phyloP scores from a whole-genome alignment of 495 filamentous ascomycete species.

The Penicillium coprophilum region DNA sequence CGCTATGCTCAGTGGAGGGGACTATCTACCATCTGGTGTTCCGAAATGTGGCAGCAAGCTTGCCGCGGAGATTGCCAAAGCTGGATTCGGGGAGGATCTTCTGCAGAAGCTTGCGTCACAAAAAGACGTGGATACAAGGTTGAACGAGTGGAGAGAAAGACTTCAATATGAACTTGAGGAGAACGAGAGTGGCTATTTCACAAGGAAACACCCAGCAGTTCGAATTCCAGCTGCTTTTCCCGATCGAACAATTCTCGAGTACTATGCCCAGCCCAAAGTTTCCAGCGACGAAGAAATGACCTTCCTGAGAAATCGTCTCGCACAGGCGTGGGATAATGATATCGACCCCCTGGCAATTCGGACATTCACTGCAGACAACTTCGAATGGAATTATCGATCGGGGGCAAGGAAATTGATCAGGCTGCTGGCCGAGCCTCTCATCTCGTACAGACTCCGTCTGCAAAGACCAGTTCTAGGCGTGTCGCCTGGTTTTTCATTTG shows the following conservation, averaged over 20 bases:
- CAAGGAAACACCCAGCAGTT: slow-evolving; percentile 68
- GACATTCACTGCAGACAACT: slow-evolving; percentile 70
- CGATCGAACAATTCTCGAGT: slow-evolving; percentile 71
- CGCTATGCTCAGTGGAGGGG: slow-evolving; percentile 92
- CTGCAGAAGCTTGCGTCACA: slow-evolving; percentile 56
- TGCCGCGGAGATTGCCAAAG: slow-evolving; percentile 85
- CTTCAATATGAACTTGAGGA: slow-evolving; percentile 73
- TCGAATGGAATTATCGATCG: slow-evolving; percentile 76
- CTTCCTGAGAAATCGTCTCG: slow-evolving; percentile 45
- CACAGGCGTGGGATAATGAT: slow-evolving; percentile 59
- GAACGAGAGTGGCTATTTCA: slow-evolving; percentile 83
- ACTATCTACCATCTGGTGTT: slow-evolving; percentile 89
- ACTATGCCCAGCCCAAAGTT: slow-evolving; percentile 82
- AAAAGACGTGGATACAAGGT: slow-evolving; percentile 42
- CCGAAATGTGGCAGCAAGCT: slow-evolving; percentile 82
- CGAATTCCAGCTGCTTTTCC: slow-evolving; percentile 81
- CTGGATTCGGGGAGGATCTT: slow-evolving; percentile 80
- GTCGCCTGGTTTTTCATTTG: slow-evolving; percentile 24
- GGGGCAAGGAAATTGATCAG: slow-evolving; percentile 85
- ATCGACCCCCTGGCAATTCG: slow-evolving; percentile 70
- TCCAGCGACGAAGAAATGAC: slow-evolving; percentile 62
- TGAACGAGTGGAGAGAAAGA: slow-evolving; percentile 72
- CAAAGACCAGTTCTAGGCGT: slow-evolving; percentile 29
- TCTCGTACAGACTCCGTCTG: slow-evolving; percentile 62
- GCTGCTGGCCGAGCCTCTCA: slow-evolving; percentile 73